Evolutionary conservation across 2,329 filamentous ascomycete genomes (phyloP).

Genomic region (Aspergillus latus): DNA sequence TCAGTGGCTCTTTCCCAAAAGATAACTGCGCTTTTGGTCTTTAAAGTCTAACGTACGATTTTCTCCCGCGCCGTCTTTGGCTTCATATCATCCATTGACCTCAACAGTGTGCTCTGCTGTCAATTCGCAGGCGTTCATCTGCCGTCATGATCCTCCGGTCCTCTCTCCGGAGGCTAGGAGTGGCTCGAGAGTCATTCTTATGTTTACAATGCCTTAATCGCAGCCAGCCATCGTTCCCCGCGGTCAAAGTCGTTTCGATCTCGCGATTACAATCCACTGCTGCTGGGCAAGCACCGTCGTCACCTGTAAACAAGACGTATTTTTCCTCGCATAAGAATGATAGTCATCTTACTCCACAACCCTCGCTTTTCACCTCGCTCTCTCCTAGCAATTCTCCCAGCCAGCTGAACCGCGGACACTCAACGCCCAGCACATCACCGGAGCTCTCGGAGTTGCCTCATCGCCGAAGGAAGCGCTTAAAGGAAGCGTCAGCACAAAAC

Average conservation of each 20-base stretch:
- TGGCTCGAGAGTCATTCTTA: slow-evolving; percentile 30
- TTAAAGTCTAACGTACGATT: slow-evolving; percentile 29
- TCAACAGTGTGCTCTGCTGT: neutral
- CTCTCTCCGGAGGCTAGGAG: slow-evolving; percentile 34
- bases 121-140: slow-evolving; percentile 4
- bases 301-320: slow-evolving; percentile 38
- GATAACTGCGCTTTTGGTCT: slow-evolving; percentile 30
- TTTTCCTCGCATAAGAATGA: slow-evolving; percentile 38
- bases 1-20: slow-evolving; percentile 5
- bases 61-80: slow-evolving; percentile 17
- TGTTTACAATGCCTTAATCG: slow-evolving; percentile 38
- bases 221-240: slow-evolving; percentile 20
- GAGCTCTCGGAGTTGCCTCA: slow-evolving; percentile 40
- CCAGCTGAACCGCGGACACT: slow-evolving; percentile 16
- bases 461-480: slow-evolving; percentile 45
- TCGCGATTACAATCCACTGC: slow-evolving; percentile 31
- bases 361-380: slow-evolving; percentile 29
- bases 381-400: slow-evolving; percentile 24
- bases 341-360: slow-evolving; percentile 20
- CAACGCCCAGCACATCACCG: slow-evolving; percentile 22
- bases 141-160: slow-evolving; percentile 40
- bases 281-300: slow-evolving; percentile 27
- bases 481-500: slow-evolving; percentile 29
- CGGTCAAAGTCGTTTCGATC: slow-evolving; percentile 33
- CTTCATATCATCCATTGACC: slow-evolving; percentile 4